phyloP scores from a whole-genome alignment of 306 rosid species.

The Medicago lupulina region DNA sequence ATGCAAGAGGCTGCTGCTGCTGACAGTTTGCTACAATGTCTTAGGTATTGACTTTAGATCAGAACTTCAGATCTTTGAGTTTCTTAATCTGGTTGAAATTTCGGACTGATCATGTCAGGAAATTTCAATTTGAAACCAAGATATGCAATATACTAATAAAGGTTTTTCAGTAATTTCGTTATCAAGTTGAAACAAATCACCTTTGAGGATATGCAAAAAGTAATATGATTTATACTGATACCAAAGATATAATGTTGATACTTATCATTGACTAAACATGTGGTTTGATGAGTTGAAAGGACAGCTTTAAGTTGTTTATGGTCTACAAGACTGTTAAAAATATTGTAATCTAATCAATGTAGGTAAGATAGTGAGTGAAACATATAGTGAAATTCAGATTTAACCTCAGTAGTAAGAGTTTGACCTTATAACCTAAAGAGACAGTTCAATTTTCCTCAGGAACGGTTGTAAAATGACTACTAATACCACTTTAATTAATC shows the following conservation, averaged over 20 bases:
- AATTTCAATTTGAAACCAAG: neutral
- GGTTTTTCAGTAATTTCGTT: neutral
- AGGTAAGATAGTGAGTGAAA: too few species aligned
- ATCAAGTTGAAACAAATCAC: neutral
- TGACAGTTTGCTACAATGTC: slow-evolving; percentile 85
- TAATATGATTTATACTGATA: neutral
- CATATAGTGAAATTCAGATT: neutral
- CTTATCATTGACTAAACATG: neutral
- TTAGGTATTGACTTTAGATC: slow-evolving; percentile 58
- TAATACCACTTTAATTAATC: too few species aligned
- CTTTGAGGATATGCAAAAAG: neutral
- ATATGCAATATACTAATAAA: too few species aligned
- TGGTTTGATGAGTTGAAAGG: neutral
- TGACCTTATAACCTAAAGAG: too few species aligned
- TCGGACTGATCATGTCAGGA: neutral
- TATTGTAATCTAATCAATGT: too few species aligned
- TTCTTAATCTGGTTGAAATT: neutral
- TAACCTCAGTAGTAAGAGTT: too few species aligned
- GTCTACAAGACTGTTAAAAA: too few species aligned
- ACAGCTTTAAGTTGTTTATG: neutral
- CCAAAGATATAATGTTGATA: neutral
- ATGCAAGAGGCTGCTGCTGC: slow-evolving; percentile 95
- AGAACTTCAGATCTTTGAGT: neutral
- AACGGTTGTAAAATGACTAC: too few species aligned
- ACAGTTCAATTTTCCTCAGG: too few species aligned